Conservation (phyloP, 495 filamentous ascomycete species). For the Annulohypoxylon nitens region DNA sequence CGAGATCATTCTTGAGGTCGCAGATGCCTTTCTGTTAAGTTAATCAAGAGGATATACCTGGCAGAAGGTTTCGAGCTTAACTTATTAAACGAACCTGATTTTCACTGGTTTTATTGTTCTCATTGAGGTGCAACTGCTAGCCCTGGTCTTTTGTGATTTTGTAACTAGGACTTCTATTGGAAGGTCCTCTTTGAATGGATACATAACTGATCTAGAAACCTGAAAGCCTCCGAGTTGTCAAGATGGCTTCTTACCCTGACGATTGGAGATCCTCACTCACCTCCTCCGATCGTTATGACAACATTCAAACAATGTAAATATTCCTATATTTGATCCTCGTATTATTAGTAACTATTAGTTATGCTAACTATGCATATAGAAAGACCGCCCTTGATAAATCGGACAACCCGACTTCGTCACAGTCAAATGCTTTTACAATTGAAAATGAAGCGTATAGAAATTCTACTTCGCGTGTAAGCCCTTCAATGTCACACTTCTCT, state of each 20-base stretch:
- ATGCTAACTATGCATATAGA: constrained; percentile 29
- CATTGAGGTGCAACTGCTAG: no score
- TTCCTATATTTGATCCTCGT: neutral
- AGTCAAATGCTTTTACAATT: constrained; percentile 52
- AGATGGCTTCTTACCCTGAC: constrained; percentile 49
- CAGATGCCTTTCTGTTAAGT: no score
- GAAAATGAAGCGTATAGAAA: constrained; percentile 62
- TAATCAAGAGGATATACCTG: no score
- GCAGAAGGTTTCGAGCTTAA: no score
- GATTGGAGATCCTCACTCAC: constrained; percentile 59
- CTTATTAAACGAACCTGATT: no score
- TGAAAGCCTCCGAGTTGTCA: neutral
- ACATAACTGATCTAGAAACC: no score
- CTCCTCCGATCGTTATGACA: constrained; percentile 65
- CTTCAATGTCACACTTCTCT: neutral
- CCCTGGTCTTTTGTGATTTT: no score
- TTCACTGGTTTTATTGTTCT: no score
- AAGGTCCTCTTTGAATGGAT: no score
- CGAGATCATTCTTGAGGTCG: no score
- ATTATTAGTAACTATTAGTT: neutral
- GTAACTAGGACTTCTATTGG: no score
- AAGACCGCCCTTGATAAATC: constrained; percentile 39
- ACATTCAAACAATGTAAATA: constrained; percentile 64
- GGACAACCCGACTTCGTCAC: constrained; percentile 34
- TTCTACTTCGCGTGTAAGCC: constrained; percentile 54